Percentiles rank a stretch among this genome's conserved stretches.
Evolutionary conservation across 2,329 filamentous ascomycete species (phyloP).

Genomic region (Sordariomycetes sp.): DNA sequence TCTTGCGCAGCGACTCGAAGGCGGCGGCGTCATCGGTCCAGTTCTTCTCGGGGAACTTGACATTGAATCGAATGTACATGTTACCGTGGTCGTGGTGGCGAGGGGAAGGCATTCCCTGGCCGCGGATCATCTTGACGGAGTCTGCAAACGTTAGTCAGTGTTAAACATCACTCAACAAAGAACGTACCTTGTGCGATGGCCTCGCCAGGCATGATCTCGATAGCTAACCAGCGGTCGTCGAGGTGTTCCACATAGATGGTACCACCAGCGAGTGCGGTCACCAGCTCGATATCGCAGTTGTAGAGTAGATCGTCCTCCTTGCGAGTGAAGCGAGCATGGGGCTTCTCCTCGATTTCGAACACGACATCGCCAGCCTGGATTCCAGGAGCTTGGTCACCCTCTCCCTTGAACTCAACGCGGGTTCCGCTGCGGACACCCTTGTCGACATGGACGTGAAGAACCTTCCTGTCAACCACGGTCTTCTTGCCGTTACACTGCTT

Average conservation of each 20-base stretch:
- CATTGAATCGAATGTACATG: conserved; percentile 93
- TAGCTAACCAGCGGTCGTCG: conserved; percentile 91
- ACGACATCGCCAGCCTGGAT: conserved; percentile 92
- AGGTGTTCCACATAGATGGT: conserved; percentile 91
- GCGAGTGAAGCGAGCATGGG: conserved; percentile 88
- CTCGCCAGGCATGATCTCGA: conserved; percentile 89
- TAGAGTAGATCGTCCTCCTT: conserved; percentile 96
- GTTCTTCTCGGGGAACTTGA: conserved; percentile 86
- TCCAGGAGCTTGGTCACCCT: conserved; percentile 92
- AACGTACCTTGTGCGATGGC: conserved; percentile 82
- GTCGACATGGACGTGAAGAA: conserved; percentile 96
- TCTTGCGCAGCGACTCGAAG: conserved; percentile 70
- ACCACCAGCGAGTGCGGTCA: conserved; percentile 89
- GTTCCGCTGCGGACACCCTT: conserved; percentile 87
- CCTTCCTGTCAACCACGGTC: conserved; percentile 94
- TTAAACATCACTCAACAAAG: neutral
- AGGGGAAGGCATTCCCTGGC: conserved; percentile 95
- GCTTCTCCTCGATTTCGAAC: conserved; percentile 99
- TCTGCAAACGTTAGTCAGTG: conserved; percentile 38
- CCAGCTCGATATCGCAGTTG: conserved; percentile 88
- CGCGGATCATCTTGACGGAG: conserved; percentile 85
- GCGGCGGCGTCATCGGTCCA: conserved; percentile 59
- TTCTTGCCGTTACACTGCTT: conserved; percentile 97
- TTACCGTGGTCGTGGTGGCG: conserved; percentile 94
- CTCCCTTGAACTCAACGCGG: conserved; percentile 94